Conservation (phyloP, 2,329 filamentous ascomycete species). For the Volutella citrinella region DNA sequence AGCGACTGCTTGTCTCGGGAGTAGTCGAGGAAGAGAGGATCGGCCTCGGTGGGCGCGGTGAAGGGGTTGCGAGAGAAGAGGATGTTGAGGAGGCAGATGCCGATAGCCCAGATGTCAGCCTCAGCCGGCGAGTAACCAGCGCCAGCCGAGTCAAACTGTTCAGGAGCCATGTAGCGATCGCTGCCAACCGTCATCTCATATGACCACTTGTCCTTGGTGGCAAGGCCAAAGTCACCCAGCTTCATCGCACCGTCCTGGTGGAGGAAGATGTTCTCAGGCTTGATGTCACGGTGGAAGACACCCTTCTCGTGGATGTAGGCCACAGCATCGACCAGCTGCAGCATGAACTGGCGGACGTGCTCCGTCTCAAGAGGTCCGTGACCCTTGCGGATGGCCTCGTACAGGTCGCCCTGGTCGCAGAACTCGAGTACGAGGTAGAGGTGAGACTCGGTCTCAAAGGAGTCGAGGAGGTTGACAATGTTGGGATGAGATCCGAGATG, state of each 20-base stretch:
- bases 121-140: slow-evolving; percentile 88
- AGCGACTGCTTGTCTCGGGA: slow-evolving; percentile 90
- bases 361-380: slow-evolving; percentile 91
- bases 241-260: slow-evolving; percentile 86
- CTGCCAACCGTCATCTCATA: slow-evolving; percentile 93
- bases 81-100: slow-evolving; percentile 93
- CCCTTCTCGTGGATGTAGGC: slow-evolving; percentile 88
- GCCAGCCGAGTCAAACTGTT: slow-evolving; percentile 89
- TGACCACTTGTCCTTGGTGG: slow-evolving; percentile 85
- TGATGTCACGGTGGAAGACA: slow-evolving; percentile 96
- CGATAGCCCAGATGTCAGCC: slow-evolving; percentile 96
- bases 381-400: slow-evolving; percentile 90
- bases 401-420: slow-evolving; percentile 91
- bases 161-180: slow-evolving; percentile 98
- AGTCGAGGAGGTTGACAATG: slow-evolving; percentile 87
- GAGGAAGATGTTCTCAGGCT: slow-evolving; percentile 98
- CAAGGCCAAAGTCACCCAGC: slow-evolving; percentile 92
- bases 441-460: slow-evolving; percentile 89
- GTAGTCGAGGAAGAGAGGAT: slow-evolving; percentile 91
- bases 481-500: slow-evolving; percentile 79
- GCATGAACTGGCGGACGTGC: slow-evolving; percentile 96
- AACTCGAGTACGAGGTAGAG: slow-evolving; percentile 92
- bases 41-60: slow-evolving; percentile 82
- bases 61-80: slow-evolving; percentile 97
- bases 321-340: slow-evolving; percentile 86